Evolutionary conservation across 2,329 filamentous ascomycete species (phyloP), one percentile per base, ranked within the genome.

Genomic region (Penicillium sp.): DNA sequence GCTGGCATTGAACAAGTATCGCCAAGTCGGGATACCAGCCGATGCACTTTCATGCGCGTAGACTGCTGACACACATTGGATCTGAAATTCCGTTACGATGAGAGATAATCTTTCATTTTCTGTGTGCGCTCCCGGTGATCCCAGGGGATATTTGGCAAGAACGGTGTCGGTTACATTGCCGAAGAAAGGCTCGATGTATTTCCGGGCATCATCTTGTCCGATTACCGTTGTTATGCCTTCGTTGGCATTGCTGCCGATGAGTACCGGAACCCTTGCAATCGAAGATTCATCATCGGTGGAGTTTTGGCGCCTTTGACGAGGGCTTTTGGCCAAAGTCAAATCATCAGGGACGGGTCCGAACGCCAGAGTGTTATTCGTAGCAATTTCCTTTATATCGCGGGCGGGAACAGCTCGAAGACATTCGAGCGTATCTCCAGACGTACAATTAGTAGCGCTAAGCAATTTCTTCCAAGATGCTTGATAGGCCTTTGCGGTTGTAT

Each of bases 241-340:
- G 11, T 69, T 54, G 3, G 59, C 59, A 39, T 66, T 69, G 11
- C 51, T 64, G 9, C 65, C 66, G 11, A 67, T 61, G 14, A 69
- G 39, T 10, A 69, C 44, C 2, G 67, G 66, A 13, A 69, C 65
- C n/a, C 58, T 58, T 1, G 61, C 57, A 24, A 65, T 58, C 3
- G 43, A 23, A 6, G 60, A 51, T 5, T 42, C 24, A 2, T 51
- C 24, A 10, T 42, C 11, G 3, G 36, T 49, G 13, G 39, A 58
- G n/a, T n/a, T 55, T 45, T 44, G 31, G 13, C 16, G 63, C 54
- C 36, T 64, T 58, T 36, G 56, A 45, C 24, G 66, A 53, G 56
- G 56, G 51, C 18, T 62, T 61, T 75, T 72, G 13, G 73, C 73
- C 60, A 64, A 67, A 16, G 67, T 82, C 26, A 79, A 83, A 59